A percentile compares a stretch with the other conserved stretches of the same genome.
Evolutionary conservation across 225 moss, liverwort and hornwort species (phyloP).

Genomic region (Ulota crispa): DNA sequence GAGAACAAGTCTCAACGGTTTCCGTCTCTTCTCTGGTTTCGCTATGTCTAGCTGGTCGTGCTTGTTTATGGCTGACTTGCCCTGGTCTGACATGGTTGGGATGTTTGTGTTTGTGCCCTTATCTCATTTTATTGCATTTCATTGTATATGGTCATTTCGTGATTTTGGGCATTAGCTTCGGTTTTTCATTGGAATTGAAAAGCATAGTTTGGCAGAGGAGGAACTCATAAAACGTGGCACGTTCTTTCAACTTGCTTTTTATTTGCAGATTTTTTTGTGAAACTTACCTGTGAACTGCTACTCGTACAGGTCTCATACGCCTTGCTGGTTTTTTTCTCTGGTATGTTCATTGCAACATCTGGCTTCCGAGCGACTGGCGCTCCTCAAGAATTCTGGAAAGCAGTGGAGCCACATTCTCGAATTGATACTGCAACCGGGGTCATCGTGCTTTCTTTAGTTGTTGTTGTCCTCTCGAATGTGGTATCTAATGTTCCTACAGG

Average conservation of each 20-base stretch:
- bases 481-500: conserved; percentile 92
- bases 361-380: conserved; percentile 75
- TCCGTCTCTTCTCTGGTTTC: too few species aligned
- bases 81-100: too few species aligned
- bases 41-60: too few species aligned
- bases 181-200: not conserved
- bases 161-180: not conserved
- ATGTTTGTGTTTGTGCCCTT: too few species aligned
- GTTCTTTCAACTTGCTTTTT: not conserved
- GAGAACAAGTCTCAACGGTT: too few species aligned
- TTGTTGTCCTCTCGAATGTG: conserved; percentile 81
- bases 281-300: not conserved
- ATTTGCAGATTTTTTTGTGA: not conserved
- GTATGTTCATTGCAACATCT: conserved; percentile 84
- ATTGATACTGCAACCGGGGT: conserved; percentile 61
- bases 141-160: too few species aligned
- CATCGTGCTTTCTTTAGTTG: conserved; percentile 60
- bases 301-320: conserved; percentile 67
- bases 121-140: too few species aligned
- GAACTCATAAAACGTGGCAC: too few species aligned
- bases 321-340: conserved; percentile 81
- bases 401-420: conserved; percentile 71
- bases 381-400: conserved; percentile 71
- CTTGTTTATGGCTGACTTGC: too few species aligned
- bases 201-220: not conserved